Percentiles rank a stretch among this genome's conserved stretches.
These are phyloP conservation scores for Debaryomyces nepalensis DNA, from an alignment of 1,139 yeast genomes.

Conservation along the genomic window DNA sequence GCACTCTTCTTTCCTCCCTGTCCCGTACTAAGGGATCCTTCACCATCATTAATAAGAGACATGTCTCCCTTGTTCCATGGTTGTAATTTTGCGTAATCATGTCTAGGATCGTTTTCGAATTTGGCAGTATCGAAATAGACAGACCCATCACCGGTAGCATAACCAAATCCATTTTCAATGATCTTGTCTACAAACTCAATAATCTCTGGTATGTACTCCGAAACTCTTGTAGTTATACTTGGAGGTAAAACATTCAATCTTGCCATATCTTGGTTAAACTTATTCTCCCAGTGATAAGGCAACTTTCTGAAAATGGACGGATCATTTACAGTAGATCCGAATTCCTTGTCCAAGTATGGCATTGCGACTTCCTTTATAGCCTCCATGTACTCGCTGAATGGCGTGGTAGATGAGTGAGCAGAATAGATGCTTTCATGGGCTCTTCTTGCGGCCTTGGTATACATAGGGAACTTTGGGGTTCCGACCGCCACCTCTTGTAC, in stretches of 20 bases:
- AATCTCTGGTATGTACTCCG: constrained; percentile 94
- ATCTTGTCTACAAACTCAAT: constrained; percentile 76
- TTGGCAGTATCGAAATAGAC: constrained; percentile 91
- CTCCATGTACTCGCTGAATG: constrained; percentile 45
- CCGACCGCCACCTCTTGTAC: constrained; percentile 51
- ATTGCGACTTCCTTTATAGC: constrained; percentile 73
- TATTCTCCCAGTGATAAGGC: constrained; percentile 88
- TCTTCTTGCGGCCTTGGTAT: constrained; percentile 62
- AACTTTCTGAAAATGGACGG: constrained; percentile 81
- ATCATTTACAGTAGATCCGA: constrained; percentile 79
- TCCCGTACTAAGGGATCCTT: constrained; percentile 77
- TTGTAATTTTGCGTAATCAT: constrained; percentile 91
- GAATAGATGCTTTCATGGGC: constrained; percentile 53
- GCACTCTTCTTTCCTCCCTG: constrained; percentile 63
- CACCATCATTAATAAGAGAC: constrained; percentile 91
- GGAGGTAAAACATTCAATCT: constrained; percentile 84
- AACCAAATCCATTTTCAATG: constrained; percentile 80
- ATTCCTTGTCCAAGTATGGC: constrained; percentile 69
- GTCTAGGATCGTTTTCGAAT: constrained; percentile 73
- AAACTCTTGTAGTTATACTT: constrained; percentile 89
- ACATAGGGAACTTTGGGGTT: constrained; percentile 88
- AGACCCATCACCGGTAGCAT: constrained; percentile 80
- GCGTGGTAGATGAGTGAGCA: constrained; percentile 17
- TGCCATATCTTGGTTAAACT: constrained; percentile 85
- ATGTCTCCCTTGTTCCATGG: constrained; percentile 96